Conservation (phyloP, 2,329 filamentous ascomycete genomes). For the Colletotrichum tofieldiae region DNA sequence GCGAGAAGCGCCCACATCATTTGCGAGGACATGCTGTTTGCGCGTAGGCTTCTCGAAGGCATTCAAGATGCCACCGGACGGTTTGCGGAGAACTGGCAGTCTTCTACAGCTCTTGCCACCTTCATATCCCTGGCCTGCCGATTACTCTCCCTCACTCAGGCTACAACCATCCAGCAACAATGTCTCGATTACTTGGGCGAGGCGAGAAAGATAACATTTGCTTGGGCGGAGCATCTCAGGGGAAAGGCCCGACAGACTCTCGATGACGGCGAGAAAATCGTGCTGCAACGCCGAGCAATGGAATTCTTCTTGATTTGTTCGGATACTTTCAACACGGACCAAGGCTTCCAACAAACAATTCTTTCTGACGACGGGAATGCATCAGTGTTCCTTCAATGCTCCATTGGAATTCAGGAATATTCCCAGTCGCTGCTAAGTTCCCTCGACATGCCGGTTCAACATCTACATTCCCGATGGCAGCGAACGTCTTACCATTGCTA, state of each 20-base stretch:
- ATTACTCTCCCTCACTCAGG: conserved; percentile 57
- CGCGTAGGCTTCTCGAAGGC: conserved; percentile 48
- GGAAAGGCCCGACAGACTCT: conserved; percentile 45
- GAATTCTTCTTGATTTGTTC: no score
- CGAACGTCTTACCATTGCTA: background rate
- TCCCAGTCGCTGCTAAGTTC: background rate
- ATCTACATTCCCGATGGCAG: conserved; percentile 19
- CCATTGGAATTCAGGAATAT: conserved; percentile 54
- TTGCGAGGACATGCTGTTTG: background rate
- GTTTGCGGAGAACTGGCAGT: conserved; percentile 68
- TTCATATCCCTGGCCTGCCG: conserved; percentile 59
- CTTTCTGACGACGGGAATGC: conserved; percentile 45
- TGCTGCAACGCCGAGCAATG: conserved; percentile 47
- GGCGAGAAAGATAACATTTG: conserved; percentile 53
- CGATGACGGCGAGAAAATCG: conserved; percentile 48
- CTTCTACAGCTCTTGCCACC: conserved; percentile 55
- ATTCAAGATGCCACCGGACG: conserved; percentile 51
- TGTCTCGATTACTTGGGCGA: conserved; percentile 52
- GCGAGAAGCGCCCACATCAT: background rate
- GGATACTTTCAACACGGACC: conserved; percentile 62
- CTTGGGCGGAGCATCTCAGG: conserved; percentile 58
- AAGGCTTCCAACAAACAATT: conserved; percentile 44
- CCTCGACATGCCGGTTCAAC: background rate
- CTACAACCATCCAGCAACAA: conserved; percentile 41
- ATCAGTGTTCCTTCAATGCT: conserved; percentile 55